Base-by-base conservation (phyloP, 768 basidiomycete species). In the Pleurotus platypus region DNA sequence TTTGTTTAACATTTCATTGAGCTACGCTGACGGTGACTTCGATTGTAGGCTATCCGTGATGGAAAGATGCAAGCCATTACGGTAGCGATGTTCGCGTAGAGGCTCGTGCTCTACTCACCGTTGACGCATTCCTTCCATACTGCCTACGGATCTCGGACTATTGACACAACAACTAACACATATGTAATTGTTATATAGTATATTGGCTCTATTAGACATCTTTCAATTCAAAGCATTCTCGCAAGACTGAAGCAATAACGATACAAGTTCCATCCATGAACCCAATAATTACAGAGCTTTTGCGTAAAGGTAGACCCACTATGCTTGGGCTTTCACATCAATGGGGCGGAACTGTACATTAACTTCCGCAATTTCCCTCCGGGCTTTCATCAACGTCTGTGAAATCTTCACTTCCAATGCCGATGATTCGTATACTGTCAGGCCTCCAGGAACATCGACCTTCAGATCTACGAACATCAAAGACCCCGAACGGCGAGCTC, bases 381-480 rank as follows among this genome's bases (percentile, higher is more conserved):
- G 73, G 30, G 77, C 82, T 2, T 70, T 69, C 67, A 77, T 84
- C 51, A 93, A 72, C 39, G 78, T 75, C 48, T 67, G 67, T 26
- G 74, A 66, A 43, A 97, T 91, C 60, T 76, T 70, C 38, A 73
- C 70, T 68, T 96, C 90, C 18, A 96, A 70, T 20, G 69, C 65
- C 47, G 79, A 79, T 2, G 83, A 77, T 16, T 87, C 82, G 13
- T 69, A 66, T 11, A 93, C 81, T 5, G 83, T 85, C 66, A 86
- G 71, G 5, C 67, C 64, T 5, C 73, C 71, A 13, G 87, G 80
- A 0, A 98, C 89, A 35, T 84, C 79, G 27, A 87, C 90, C 4
- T 80, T 82, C 50, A 98, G 74, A 70, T 98, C 92, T 5, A 98
- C 87, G 56, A 85, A 87, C 59, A 95, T 83, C 59, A 88, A 70